Percentiles rank a stretch among this genome's conserved stretches.
Conservation (phyloP, 768 basidiomycete species). For the Kwoniella sp. region DNA sequence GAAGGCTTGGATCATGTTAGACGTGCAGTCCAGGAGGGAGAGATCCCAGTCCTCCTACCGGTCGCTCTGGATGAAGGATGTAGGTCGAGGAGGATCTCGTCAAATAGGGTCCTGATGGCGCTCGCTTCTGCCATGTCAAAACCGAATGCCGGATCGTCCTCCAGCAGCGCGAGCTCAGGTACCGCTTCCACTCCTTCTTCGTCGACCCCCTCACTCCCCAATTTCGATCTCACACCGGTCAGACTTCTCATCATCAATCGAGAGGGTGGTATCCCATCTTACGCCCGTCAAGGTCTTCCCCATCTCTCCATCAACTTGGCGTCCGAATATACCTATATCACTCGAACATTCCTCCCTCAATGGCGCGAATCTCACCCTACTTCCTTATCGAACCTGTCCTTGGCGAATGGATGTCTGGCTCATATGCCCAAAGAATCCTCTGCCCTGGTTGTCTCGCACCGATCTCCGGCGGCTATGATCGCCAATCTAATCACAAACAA, state of each 20-base stretch:
- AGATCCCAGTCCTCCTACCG: constrained; percentile 93
- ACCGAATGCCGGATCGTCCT: constrained; percentile 57
- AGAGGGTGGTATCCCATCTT: constrained; percentile 95
- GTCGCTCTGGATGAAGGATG: constrained; percentile 90
- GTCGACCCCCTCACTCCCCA: constrained; percentile 20
- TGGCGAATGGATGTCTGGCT: constrained; percentile 80
- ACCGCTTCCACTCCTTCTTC: background rate
- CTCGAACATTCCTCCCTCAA: constrained; percentile 73
- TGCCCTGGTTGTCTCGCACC: constrained; percentile 95
- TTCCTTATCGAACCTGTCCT: constrained; percentile 77
- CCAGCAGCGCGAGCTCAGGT: constrained; percentile 54
- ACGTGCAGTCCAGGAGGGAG: constrained; percentile 85
- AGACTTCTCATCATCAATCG: constrained; percentile 97
- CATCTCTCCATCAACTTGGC: constrained; percentile 93
- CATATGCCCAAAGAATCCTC: constrained; percentile 94
- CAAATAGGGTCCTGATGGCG: constrained; percentile 85
- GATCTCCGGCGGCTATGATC: constrained; percentile 90
- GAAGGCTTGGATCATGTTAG: constrained; percentile 80
- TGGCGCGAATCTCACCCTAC: constrained; percentile 83
- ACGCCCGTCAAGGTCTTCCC: constrained; percentile 89
- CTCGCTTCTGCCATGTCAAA: constrained; percentile 80
- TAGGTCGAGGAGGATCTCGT: constrained; percentile 78
- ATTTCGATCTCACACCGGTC: constrained; percentile 83
- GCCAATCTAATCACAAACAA: constrained; percentile 98
- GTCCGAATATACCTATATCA: constrained; percentile 82